Evolutionary conservation across 2,329 filamentous ascomycete genomes (phyloP).

Genomic region (Pseudogymnoascus destructans): DNA sequence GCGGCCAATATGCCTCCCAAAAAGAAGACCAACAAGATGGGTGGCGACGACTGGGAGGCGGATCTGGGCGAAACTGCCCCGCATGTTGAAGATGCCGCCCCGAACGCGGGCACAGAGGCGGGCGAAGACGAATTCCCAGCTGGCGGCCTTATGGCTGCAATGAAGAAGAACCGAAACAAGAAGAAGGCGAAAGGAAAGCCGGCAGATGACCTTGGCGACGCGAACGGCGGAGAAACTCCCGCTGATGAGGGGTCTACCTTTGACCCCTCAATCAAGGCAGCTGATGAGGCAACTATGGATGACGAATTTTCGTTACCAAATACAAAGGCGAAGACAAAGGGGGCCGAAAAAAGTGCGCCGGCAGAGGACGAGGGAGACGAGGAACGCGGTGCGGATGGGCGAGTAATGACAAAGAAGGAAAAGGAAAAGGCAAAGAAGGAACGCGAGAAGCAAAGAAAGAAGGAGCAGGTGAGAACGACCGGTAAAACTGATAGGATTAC

Average conservation of each 20-base stretch:
- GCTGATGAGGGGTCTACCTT: slow-evolving; percentile 30
- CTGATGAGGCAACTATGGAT: slow-evolving; percentile 68
- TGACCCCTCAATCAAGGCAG: slow-evolving; percentile 47
- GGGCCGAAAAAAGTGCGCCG: slow-evolving; percentile 33
- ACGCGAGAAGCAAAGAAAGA: slow-evolving; percentile 95
- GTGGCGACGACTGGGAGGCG: slow-evolving; percentile 86
- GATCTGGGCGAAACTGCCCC: slow-evolving; percentile 69
- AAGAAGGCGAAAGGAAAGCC: slow-evolving; percentile 80
- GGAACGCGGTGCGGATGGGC: slow-evolving; percentile 43
- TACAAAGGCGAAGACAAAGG: slow-evolving; percentile 60
- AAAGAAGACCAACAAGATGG: slow-evolving; percentile 83
- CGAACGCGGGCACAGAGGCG: slow-evolving; percentile 26
- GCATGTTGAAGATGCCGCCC: slow-evolving; percentile 32
- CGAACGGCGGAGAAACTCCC: slow-evolving; percentile 42
- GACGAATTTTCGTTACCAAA: slow-evolving; percentile 70
- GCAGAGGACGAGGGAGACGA: slow-evolving; percentile 38
- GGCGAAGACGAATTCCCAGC: slow-evolving; percentile 33
- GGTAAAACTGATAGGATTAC: not conserved
- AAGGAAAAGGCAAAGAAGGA: slow-evolving; percentile 98
- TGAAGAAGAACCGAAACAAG: slow-evolving; percentile 73
- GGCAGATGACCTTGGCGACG: slow-evolving; percentile 56
- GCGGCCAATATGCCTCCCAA: slow-evolving; percentile 67
- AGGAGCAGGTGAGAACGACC: slow-evolving; percentile 62
- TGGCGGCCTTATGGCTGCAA: slow-evolving; percentile 61
- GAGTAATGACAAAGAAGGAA: slow-evolving; percentile 89